Evolutionary conservation across 768 basidiomycete genomes (phyloP).

Genomic region (Hebeloma cylindrosporum): DNA sequence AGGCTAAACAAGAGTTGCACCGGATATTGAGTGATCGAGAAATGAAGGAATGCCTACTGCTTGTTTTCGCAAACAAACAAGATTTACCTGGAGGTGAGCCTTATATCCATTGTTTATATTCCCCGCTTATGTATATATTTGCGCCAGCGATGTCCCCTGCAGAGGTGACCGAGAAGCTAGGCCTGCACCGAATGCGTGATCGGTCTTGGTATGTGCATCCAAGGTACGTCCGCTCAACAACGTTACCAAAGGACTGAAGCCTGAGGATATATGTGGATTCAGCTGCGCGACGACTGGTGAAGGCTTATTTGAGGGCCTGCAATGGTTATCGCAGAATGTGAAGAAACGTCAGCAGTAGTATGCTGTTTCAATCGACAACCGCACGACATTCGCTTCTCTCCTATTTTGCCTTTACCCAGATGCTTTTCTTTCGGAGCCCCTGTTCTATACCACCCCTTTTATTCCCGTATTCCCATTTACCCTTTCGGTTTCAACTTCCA

Average conservation of each 20-base stretch:
- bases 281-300: constrained; percentile 97
- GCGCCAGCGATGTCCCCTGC: constrained; percentile 99
- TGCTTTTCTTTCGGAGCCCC: constrained; percentile 12
- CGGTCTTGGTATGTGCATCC: constrained; percentile 99
- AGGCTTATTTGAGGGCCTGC: constrained; percentile 94
- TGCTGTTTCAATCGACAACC: neutral
- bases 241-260: neutral
- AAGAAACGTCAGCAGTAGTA: constrained; percentile 85
- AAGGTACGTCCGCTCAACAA: constrained; percentile 54
- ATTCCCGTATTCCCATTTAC: constrained; percentile 35
- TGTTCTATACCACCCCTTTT: constrained; percentile 19
- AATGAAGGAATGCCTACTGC: constrained; percentile 95
- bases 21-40: constrained; percentile 95
- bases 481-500: constrained; percentile 19
- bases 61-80: constrained; percentile 99
- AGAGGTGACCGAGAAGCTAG: constrained; percentile 96
- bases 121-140: constrained; percentile 8
- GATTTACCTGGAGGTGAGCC: constrained; percentile 91
- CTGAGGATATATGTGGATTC: constrained; percentile 1
- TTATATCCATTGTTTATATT: neutral
- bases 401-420: constrained; percentile 11
- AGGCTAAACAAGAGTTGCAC: constrained; percentile 94
- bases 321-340: constrained; percentile 97
- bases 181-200: constrained; percentile 93
- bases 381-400: no score